phyloP scores from a whole-genome alignment of 192 early-diverging fungal species.

The Linnemannia zychae region DNA sequence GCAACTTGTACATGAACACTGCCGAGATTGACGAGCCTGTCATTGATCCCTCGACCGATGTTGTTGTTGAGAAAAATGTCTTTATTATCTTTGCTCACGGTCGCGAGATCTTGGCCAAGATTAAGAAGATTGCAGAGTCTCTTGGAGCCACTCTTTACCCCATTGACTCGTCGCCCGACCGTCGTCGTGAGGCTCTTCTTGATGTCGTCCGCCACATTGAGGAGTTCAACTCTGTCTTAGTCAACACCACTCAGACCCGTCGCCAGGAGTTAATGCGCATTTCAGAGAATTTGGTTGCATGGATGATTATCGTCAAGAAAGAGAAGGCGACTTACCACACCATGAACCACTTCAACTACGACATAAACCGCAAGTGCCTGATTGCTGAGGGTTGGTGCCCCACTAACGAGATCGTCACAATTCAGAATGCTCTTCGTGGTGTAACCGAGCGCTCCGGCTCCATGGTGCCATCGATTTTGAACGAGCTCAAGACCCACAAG shows the following conservation, averaged over 20 bases:
- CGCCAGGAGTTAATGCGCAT: slow-evolving; percentile 87
- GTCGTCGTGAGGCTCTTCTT: slow-evolving; percentile 84
- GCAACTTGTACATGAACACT: slow-evolving; percentile 97
- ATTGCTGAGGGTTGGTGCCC: slow-evolving; percentile 99
- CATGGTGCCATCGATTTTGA: slow-evolving; percentile 89
- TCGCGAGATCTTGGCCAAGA: slow-evolving; percentile 88
- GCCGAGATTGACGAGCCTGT: slow-evolving; percentile 97
- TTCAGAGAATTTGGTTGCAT: slow-evolving; percentile 87
- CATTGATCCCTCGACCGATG: slow-evolving; percentile 90
- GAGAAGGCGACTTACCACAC: slow-evolving; percentile 98
- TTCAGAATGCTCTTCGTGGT: slow-evolving; percentile 86
- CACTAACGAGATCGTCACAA: slow-evolving; percentile 82
- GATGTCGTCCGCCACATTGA: slow-evolving; percentile 91
- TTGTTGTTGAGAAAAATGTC: slow-evolving; percentile 93
- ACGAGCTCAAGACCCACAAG: slow-evolving; percentile 86
- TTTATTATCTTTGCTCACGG: slow-evolving; percentile 99
- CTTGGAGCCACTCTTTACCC: slow-evolving; percentile 96
- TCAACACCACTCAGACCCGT: slow-evolving; percentile 88
- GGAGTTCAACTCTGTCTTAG: slow-evolving; percentile 87
- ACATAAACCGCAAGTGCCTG: slow-evolving; percentile 90
- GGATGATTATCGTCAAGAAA: slow-evolving; percentile 94
- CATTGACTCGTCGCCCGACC: slow-evolving; percentile 86
- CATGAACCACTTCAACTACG: slow-evolving; percentile 97
- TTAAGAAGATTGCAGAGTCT: slow-evolving; percentile 94
- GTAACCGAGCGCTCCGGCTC: slow-evolving; percentile 84